Evolutionary conservation across 2,329 filamentous ascomycete genomes (phyloP).

Genomic region (Aspergillus japonicus): DNA sequence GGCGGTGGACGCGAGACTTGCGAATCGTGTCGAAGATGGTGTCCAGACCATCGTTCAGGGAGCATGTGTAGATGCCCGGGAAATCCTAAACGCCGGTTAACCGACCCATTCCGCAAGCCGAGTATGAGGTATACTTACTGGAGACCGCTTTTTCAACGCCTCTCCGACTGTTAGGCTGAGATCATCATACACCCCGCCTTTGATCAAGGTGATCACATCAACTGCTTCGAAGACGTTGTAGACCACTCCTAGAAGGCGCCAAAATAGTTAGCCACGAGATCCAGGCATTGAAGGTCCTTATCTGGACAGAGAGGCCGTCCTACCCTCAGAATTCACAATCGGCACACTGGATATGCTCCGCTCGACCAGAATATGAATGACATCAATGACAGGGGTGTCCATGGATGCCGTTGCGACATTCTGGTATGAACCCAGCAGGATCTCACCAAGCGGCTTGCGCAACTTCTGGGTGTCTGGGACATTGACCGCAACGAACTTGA

Average conservation of each 20-base stretch:
- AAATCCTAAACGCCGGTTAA: conserved; percentile 63
- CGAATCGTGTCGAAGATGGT: conserved; percentile 96
- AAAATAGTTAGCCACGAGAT: background rate
- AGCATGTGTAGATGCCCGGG: conserved; percentile 94
- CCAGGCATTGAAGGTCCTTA: background rate
- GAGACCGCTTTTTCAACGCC: conserved; percentile 78
- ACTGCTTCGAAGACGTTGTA: conserved; percentile 98
- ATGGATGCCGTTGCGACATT: conserved; percentile 80
- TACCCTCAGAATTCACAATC: conserved; percentile 75
- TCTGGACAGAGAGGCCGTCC: background rate
- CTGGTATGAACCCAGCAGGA: conserved; percentile 80
- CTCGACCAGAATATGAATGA: conserved; percentile 89
- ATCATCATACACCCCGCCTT: conserved; percentile 89
- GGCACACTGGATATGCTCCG: conserved; percentile 93
- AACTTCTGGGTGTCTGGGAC: conserved; percentile 82
- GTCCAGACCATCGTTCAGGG: conserved; percentile 83
- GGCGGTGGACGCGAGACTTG: conserved; percentile 87
- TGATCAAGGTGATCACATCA: conserved; percentile 94
- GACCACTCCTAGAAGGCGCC: conserved; percentile 55
- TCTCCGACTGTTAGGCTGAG: conserved; percentile 83
- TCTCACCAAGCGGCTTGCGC: conserved; percentile 80
- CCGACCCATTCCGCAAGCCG: conserved; percentile 58
- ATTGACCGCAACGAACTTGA: conserved; percentile 98
- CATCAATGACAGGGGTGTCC: conserved; percentile 87
- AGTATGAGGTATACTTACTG: conserved; percentile 50